Base-by-base conservation (phyloP, 1,284 basidiomycete species). In the Coniferiporia sulphurascens region DNA sequence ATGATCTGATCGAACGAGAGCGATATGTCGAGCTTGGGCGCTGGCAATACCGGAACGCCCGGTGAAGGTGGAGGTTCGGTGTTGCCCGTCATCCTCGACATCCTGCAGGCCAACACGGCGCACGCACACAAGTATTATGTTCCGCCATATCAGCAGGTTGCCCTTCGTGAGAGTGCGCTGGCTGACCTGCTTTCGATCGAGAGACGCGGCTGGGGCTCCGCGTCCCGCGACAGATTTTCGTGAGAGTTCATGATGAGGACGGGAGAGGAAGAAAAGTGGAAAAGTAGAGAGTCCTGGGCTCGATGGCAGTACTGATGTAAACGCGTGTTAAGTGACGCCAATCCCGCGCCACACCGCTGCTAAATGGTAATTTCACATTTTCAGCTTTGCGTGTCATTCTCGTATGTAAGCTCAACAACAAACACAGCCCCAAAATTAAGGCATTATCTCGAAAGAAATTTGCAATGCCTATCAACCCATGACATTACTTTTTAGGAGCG, bases 1-100 rank as follows among this genome's bases (percentile, higher is more conserved):
- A 62, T 58, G 56, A 62, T 58, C 51, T 58, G 56, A 41, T 62
- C 60, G 38, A 62, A 41, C 7, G 59, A 61, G 36, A 58, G 55
- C 27, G 60, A 62, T 2, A 51, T 15, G 27, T 62, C 60, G 32
- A 62, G 48, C 32, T 51, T 58, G 19, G 60, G 54, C 56, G 58
- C 60, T 9, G 60, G 60, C 13, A 62, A 48, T 52, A 27, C 45
- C 12, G 59, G 59, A 2, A 55, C 49, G 41, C 48, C 46, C 15
- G 60, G 60, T 5, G 55, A 46, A 0, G 55, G 38, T 7, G 56
- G 56, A 10, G 36, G 38, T 19, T 44, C 48, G 27, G 43, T 55
- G 21, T 50, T 50, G 44, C 35, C 44, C 51, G 60, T 58, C 56
- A 58, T 62, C 22, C 52, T 41, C 22, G 60, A 62, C 51, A 62